phyloP scores from a whole-genome alignment of 2,329 filamentous ascomycete genomes.

The Periconia sp. region DNA sequence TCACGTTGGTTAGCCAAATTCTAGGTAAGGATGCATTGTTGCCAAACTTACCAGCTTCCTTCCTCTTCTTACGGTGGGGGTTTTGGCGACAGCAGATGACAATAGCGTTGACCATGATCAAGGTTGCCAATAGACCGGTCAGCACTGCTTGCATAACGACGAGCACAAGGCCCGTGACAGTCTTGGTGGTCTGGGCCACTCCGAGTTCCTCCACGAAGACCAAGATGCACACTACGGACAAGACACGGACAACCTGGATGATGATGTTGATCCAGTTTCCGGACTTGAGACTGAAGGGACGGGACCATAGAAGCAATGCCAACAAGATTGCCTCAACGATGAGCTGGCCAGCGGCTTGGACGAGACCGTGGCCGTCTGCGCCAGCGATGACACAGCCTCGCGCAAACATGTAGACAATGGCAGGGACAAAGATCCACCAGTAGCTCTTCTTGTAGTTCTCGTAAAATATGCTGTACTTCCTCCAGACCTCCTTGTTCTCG shows the following conservation, averaged over 20 bases:
- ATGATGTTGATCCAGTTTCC: slow-evolving; percentile 92
- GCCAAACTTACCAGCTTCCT: slow-evolving; percentile 78
- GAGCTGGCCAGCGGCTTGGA: slow-evolving; percentile 80
- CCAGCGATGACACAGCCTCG: slow-evolving; percentile 87
- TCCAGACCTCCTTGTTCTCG: slow-evolving; percentile 88
- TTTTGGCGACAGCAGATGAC: slow-evolving; percentile 84
- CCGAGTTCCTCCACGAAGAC: slow-evolving; percentile 94
- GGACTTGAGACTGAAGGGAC: slow-evolving; percentile 85
- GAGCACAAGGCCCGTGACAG: slow-evolving; percentile 88
- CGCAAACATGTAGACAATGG: slow-evolving; percentile 87
- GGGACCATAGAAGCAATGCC: slow-evolving; percentile 77
- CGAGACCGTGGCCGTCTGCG: slow-evolving; percentile 82
- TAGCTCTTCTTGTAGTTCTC: slow-evolving; percentile 92
- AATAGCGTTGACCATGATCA: slow-evolving; percentile 89
- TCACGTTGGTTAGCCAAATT: slow-evolving; percentile 30
- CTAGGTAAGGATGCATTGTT: slow-evolving; percentile 1
- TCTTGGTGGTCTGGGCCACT: slow-evolving; percentile 89
- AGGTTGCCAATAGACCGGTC: slow-evolving; percentile 80
- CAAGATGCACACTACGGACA: slow-evolving; percentile 87
- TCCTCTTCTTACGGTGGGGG: slow-evolving; percentile 85
- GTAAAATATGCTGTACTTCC: slow-evolving; percentile 97
- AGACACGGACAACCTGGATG: slow-evolving; percentile 86
- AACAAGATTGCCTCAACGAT: slow-evolving; percentile 83
- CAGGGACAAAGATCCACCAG: slow-evolving; percentile 96
- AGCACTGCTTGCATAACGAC: slow-evolving; percentile 89